These are phyloP conservation scores for Sporodiniella umbellata DNA, from an alignment of 371 early-diverging fungal genomes.

Conservation along the genomic window DNA sequence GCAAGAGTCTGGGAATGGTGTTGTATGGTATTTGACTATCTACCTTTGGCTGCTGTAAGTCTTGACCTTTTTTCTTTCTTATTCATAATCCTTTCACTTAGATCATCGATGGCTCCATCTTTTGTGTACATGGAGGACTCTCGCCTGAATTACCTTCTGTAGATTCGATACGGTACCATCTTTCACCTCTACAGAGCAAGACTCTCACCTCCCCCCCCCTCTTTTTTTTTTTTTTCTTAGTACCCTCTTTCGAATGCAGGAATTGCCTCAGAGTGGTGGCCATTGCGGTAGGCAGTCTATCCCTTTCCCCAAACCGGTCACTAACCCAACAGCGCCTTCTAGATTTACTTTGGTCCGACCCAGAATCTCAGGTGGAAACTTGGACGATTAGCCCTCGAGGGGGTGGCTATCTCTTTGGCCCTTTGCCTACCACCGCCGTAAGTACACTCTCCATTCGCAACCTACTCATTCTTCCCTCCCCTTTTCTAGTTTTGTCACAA, in stretches of 20 bases:
- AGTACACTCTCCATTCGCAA: too few relatives aligned
- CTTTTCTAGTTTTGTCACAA: slow-evolving; percentile 95
- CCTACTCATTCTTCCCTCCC: too few relatives aligned
- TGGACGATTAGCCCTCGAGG: slow-evolving; percentile 99
- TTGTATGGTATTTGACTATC: slow-evolving; percentile 98
- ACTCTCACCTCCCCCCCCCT: too few relatives aligned
- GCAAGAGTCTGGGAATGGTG: slow-evolving; percentile 99
- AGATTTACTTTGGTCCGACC: slow-evolving; percentile 99
- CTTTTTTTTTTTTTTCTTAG: slow-evolving; percentile 41
- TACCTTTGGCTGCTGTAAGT: slow-evolving; percentile 93
- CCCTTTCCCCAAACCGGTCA: background rate
- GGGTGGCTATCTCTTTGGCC: slow-evolving; percentile 98
- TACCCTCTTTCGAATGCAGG: slow-evolving; percentile 49
- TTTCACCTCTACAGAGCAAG: too few relatives aligned
- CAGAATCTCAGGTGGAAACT: slow-evolving; percentile 92
- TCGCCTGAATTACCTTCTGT: slow-evolving; percentile 86
- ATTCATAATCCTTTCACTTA: background rate
- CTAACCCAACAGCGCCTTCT: background rate
- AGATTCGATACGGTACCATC: slow-evolving; percentile 52
- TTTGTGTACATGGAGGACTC: slow-evolving; percentile 99
- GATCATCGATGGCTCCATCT: slow-evolving; percentile 56
- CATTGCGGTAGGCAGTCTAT: slow-evolving; percentile 37
- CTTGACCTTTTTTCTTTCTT: background rate
- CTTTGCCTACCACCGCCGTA: slow-evolving; percentile 92
- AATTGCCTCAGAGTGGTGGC: slow-evolving; percentile 47